Conservation (phyloP, 179 eudicot species). For the Heliamphora pulchella region DNA sequence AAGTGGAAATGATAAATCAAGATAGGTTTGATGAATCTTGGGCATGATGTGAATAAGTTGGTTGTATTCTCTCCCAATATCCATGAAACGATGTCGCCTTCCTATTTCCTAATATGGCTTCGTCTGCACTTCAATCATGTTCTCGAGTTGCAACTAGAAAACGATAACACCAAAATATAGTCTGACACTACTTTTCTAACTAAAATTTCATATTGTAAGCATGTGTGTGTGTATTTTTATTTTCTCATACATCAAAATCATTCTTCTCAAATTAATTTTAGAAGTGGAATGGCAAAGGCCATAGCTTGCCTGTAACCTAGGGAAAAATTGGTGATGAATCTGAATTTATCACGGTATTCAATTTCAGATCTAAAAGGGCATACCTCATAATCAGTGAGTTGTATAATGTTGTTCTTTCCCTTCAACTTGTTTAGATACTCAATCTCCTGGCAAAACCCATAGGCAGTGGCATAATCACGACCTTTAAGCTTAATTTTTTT, state of each 20-base stretch:
- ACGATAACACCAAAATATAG: neutral
- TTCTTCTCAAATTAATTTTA: neutral
- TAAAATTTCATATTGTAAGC: neutral
- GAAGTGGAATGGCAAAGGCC: neutral
- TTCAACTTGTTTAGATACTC: constrained; percentile 67
- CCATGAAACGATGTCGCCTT: too few relatives aligned
- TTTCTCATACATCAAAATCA: neutral
- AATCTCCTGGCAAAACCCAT: constrained; percentile 96
- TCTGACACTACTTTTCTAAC: neutral
- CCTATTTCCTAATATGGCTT: too few relatives aligned
- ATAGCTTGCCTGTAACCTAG: neutral
- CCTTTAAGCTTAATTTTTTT: constrained; percentile 95
- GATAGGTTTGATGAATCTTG: neutral
- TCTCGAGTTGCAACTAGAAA: neutral
- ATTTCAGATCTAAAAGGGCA: constrained; percentile 14
- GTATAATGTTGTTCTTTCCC: constrained; percentile 86
- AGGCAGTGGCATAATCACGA: constrained; percentile 91
- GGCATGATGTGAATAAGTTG: neutral
- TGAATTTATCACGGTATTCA: neutral
- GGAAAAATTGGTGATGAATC: neutral
- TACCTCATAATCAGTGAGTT: constrained; percentile 96
- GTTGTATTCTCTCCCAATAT: neutral
- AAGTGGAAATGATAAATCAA: neutral
- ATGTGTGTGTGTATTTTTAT: neutral
- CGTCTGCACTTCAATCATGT: neutral